These are phyloP conservation scores for Solanum bukasovii DNA, from an alignment of 257 asterid species.

Conservation along the genomic window DNA sequence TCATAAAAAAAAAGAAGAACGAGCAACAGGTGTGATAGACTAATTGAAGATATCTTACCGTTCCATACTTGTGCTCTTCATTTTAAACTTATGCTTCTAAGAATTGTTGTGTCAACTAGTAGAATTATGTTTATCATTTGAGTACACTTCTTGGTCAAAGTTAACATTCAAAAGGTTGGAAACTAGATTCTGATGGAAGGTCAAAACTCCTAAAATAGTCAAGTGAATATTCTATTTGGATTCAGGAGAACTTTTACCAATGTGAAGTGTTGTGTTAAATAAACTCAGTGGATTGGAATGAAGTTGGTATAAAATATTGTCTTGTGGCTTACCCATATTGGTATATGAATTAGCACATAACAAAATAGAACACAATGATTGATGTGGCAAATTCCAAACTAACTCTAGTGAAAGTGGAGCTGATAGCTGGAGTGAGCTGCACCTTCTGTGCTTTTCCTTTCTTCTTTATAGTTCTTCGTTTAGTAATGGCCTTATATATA, in stretches of 20 bases:
- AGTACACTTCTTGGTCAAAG: not conserved
- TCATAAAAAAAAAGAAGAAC: not conserved
- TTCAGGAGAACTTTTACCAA: not conserved
- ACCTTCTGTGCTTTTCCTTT: not conserved
- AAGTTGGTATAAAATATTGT: not conserved
- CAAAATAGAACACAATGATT: not conserved
- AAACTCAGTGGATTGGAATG: not conserved
- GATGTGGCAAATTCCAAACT: not conserved
- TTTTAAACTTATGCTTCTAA: not conserved
- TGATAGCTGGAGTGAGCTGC: not conserved
- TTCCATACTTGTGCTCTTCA: not conserved
- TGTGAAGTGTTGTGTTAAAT: not conserved
- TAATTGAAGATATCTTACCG: not conserved
- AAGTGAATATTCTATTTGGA: not conserved
- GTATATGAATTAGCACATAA: not conserved
- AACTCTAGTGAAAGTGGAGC: not conserved
- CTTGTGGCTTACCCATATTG: not conserved
- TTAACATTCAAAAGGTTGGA: not conserved
- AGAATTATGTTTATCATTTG: not conserved
- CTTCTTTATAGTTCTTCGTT: not conserved
- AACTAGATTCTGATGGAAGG: not conserved
- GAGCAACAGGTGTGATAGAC: not conserved
- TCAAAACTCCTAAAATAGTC: not conserved
- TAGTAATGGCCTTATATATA: not conserved
- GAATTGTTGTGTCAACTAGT: not conserved